A percentile compares a stretch with the other conserved stretches of the same genome.
These are phyloP conservation scores for Lecanicillium sp. DNA, from an alignment of 2,329 filamentous ascomycete genomes.

Conservation along the genomic window DNA sequence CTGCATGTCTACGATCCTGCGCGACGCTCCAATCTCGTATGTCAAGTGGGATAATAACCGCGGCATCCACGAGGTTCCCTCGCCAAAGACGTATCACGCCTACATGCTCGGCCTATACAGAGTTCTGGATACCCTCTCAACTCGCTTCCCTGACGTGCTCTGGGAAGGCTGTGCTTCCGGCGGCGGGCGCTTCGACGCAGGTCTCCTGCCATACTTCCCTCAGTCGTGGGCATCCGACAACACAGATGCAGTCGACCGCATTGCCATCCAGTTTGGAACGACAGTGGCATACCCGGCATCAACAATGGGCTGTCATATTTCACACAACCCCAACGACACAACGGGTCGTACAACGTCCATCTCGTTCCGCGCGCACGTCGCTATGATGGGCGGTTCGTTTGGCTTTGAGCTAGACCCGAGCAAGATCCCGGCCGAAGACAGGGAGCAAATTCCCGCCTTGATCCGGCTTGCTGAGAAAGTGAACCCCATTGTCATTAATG, in stretches of 20 bases:
- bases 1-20: conserved; percentile 43
- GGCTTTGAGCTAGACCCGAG: conserved; percentile 54
- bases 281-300: conserved; percentile 53
- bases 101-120: conserved; percentile 58
- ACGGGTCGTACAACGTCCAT: conserved; percentile 48
- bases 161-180: conserved; percentile 61
- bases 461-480: conserved; percentile 46
- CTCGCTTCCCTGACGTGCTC: conserved; percentile 49
- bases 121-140: conserved; percentile 51
- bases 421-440: conserved; percentile 40
- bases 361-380: conserved; percentile 54
- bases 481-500: conserved; percentile 50
- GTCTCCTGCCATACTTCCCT: conserved; percentile 55
- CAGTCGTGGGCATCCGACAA: conserved; percentile 60
- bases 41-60: conserved; percentile 64
- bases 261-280: conserved; percentile 57
- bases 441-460: conserved; percentile 41
- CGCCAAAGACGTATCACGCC: conserved; percentile 42
- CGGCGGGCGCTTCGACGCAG: conserved; percentile 55
- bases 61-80: conserved; percentile 50
- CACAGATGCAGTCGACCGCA: conserved; percentile 51
- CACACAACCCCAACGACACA: conserved; percentile 49
- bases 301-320: conserved; percentile 58
- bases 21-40: conserved; percentile 45
- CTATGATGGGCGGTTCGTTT: conserved; percentile 61